Base-by-base conservation (phyloP, 352 stramenopile species). In the Globisporangium paddicum region DNA sequence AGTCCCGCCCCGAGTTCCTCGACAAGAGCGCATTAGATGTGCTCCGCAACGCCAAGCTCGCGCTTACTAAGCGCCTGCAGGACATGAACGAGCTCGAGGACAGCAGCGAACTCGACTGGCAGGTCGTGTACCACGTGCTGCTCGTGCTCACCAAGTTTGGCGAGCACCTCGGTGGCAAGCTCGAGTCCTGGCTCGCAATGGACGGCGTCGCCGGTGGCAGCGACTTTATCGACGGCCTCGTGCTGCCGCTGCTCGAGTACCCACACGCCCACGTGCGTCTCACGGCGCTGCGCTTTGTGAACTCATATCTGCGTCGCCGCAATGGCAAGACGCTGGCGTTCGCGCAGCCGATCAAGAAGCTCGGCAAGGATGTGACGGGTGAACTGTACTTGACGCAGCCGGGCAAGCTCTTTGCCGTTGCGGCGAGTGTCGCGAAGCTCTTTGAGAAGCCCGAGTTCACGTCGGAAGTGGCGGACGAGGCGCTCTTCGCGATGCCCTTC, bases 251-350 rank as follows among this genome's bases (percentile, higher is more conserved):
- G 34, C 62, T 90, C 38, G 73, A 87, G 56, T 94, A 88, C 56
- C 87, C 86, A 0, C 87, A 96, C 55, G 73, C 71, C 5, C 77
- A 76, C 64, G 86, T 96, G 58, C 86, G 86, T 42, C 68, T 87
- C 13, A 64, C 75, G 4, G 75, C 83, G 14, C 61, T 87, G 16
- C 66, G 69, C 21, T 64, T 91, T 35, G 23, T 94, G 46, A 79
- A 64, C 23, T 88, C 82, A 57, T 94, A 94, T 62, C 8, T 95
- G 57, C 55, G 73, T 14, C 74, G 72, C 16, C 84, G 85, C 19
- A 63, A 67, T 18, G 58, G 65, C 5, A 52, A 46, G 54, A 90
- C 82, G 25, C 66, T 96, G n/a, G 46, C 50, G 19, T 69, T 81
- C 41, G 51, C 52, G 25, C 60, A 60, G 47, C 9, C 52, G 51